A percentile compares a stretch with the other conserved stretches of the same genome.
These are phyloP conservation scores for Mortierella alpina DNA, from an alignment of 192 early-diverging fungal species.

Conservation along the genomic window DNA sequence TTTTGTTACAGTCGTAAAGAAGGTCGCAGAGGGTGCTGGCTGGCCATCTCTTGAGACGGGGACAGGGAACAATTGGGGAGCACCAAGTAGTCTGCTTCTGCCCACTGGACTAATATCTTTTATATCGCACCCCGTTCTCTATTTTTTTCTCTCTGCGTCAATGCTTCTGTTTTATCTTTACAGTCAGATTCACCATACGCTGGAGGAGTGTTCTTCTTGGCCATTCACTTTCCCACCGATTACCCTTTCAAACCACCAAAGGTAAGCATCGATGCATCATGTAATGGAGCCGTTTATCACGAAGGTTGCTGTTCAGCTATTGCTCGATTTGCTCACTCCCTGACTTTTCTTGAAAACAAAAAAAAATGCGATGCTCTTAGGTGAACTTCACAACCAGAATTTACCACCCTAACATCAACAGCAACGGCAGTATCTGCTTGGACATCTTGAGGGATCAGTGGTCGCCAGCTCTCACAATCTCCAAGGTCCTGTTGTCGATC, in stretches of 20 bases:
- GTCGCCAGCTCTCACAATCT: constrained; percentile 98
- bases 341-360: not conserved
- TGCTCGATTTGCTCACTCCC: not conserved
- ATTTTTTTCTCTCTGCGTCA: not conserved
- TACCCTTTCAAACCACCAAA: constrained; percentile 99
- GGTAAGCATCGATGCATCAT: constrained; percentile 56
- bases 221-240: constrained; percentile 98
- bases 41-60: not conserved
- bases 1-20: constrained; percentile 2
- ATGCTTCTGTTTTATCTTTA: not conserved
- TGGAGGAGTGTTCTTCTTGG: constrained; percentile 96
- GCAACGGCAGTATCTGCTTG: constrained; percentile 97
- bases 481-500: constrained; percentile 98
- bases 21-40: not conserved
- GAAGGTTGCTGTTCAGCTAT: not conserved
- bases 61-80: not conserved
- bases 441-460: constrained; percentile 99
- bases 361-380: constrained; percentile 35
- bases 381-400: constrained; percentile 96
- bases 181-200: constrained; percentile 91
- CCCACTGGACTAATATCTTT: not conserved
- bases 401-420: constrained; percentile 99
- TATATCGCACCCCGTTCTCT: not conserved
- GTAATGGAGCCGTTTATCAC: not conserved
- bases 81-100: not conserved